phyloP scores from a whole-genome alignment of 1,139 yeast genomes.

The Geotrichum bryndzae region DNA sequence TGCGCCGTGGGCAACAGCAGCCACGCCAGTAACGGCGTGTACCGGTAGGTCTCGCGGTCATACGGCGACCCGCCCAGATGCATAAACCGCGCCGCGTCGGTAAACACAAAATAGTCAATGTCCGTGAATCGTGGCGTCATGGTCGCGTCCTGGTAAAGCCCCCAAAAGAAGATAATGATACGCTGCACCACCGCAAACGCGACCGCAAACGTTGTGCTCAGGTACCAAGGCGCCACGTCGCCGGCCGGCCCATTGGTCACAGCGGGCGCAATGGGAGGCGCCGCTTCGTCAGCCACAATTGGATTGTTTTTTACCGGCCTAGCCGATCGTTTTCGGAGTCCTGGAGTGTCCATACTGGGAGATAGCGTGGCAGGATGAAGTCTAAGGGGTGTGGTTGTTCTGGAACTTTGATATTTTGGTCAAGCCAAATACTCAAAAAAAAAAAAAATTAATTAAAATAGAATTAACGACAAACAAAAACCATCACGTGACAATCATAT shows the following conservation, averaged over 20 bases:
- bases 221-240: not conserved
- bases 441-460: not conserved
- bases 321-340: not conserved
- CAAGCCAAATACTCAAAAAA: not conserved
- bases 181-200: constrained; percentile 41
- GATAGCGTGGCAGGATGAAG: not conserved
- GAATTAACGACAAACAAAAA: not conserved
- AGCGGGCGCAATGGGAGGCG: not conserved
- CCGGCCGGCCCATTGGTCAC: not conserved
- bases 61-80: constrained; percentile 63
- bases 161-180: constrained; percentile 66
- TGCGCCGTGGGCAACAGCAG: constrained; percentile 59
- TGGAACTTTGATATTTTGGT: not conserved
- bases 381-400: not conserved
- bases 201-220: not conserved
- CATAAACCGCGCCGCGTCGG: constrained; percentile 84
- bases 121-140: constrained; percentile 86
- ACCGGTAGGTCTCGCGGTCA: constrained; percentile 78
- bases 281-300: not conserved
- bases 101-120: constrained; percentile 85
- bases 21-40: constrained; percentile 89
- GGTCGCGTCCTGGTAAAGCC: constrained; percentile 76
- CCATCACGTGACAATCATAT: not conserved
- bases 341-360: not conserved
- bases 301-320: not conserved